These are phyloP conservation scores for Pseudoturritis turrita DNA, from an alignment of 345 rosid genomes.

Conservation along the genomic window DNA sequence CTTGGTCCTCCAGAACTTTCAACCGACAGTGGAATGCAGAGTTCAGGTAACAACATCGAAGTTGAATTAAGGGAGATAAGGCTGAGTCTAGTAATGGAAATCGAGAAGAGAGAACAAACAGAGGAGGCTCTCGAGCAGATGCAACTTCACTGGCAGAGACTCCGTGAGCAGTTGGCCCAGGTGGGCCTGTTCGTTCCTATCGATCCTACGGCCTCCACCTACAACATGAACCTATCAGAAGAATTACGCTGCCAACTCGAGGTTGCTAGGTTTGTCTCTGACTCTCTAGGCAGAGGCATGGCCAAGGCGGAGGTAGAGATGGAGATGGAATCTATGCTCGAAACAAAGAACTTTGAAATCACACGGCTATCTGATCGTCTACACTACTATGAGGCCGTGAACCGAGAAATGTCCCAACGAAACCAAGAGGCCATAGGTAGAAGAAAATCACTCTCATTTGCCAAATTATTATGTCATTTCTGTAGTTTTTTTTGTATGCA, in stretches of 20 bases:
- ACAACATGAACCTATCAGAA: slow-evolving; percentile 45
- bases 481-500: background rate
- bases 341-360: slow-evolving; percentile 79
- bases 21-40: slow-evolving; percentile 52
- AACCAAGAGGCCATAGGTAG: slow-evolving; percentile 84
- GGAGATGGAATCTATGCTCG: slow-evolving; percentile 67
- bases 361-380: slow-evolving; percentile 70
- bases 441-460: background rate
- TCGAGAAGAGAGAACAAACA: slow-evolving; percentile 70
- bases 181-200: slow-evolving; percentile 63
- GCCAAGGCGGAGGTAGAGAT: slow-evolving; percentile 67
- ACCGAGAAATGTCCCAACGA: slow-evolving; percentile 80
- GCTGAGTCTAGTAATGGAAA: slow-evolving; percentile 59
- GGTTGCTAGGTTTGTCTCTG: slow-evolving; percentile 71
- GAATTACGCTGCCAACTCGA: slow-evolving; percentile 58
- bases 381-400: slow-evolving; percentile 75
- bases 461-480: background rate
- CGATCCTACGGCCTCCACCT: slow-evolving; percentile 37
- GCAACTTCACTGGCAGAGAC: slow-evolving; percentile 61
- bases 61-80: slow-evolving; percentile 58
- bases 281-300: slow-evolving; percentile 69
- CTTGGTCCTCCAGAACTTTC: slow-evolving; percentile 48
- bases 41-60: slow-evolving; percentile 38
- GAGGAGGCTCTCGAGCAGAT: slow-evolving; percentile 56
- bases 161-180: slow-evolving; percentile 56